Evolutionary conservation across 331 rosid genomes (phyloP).

Genomic region (Quercus lobata): DNA sequence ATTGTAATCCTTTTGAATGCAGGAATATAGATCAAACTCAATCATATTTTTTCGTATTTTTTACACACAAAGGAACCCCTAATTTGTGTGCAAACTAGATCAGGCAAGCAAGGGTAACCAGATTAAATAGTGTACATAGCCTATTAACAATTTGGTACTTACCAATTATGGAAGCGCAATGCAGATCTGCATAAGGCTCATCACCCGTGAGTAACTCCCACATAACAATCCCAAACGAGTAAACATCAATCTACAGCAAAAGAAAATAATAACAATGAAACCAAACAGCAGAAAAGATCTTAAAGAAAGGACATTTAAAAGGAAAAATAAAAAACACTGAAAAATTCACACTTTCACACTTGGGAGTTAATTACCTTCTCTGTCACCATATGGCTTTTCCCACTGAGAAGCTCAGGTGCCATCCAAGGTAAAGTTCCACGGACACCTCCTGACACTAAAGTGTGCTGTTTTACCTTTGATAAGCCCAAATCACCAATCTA

Average conservation of each 20-base stretch:
- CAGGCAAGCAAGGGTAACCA: not conserved
- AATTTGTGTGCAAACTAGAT: not conserved
- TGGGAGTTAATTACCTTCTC: conserved; percentile 62
- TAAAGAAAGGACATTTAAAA: not conserved
- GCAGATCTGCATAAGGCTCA: conserved; percentile 96
- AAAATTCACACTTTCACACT: conserved; percentile 13
- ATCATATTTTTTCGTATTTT: not conserved
- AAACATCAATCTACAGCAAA: conserved; percentile 84
- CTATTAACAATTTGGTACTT: conserved; percentile 23
- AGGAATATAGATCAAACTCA: not conserved
- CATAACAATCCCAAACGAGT: conserved; percentile 98
- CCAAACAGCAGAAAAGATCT: conserved; percentile 8
- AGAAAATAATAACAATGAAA: conserved; percentile 20
- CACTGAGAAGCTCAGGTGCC: conserved; percentile 99
- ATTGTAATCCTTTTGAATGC: not conserved
- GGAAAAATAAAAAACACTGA: not conserved
- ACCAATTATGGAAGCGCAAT: conserved; percentile 99
- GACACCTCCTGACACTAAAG: conserved; percentile 97
- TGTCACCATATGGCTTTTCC: conserved; percentile 96
- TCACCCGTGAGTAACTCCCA: conserved; percentile 98
- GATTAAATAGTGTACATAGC: not conserved
- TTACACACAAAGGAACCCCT: not conserved
- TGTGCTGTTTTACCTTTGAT: conserved; percentile 97
- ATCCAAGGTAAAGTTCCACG: conserved; percentile 99
- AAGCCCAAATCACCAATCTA: conserved; percentile 99